phyloP scores from a whole-genome alignment of 2,329 filamentous ascomycete genomes.

The Bipolaris oryzae region DNA sequence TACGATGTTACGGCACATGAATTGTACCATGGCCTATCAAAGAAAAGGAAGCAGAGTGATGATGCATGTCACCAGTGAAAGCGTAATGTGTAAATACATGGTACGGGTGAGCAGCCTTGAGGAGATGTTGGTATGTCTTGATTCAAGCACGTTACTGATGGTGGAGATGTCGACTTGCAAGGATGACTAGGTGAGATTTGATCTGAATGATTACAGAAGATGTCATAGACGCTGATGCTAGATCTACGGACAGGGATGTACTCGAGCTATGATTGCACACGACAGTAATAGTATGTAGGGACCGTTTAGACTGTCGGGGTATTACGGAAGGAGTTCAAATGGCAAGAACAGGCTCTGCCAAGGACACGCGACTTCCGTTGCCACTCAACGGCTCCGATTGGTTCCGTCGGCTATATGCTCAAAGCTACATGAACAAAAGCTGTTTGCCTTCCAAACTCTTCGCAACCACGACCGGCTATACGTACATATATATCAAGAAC shows the following conservation, averaged over 20 bases:
- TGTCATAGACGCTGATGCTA: too few species aligned
- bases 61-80: neutral
- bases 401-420: slow-evolving; percentile 19
- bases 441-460: slow-evolving; percentile 3
- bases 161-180: too few species aligned
- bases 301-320: neutral
- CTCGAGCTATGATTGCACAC: too few species aligned
- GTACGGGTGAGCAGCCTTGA: neutral
- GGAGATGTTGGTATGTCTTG: too few species aligned
- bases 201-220: too few species aligned
- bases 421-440: slow-evolving; percentile 6
- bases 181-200: too few species aligned
- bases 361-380: slow-evolving; percentile 19
- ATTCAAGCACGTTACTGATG: too few species aligned
- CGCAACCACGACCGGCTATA: slow-evolving; percentile 3
- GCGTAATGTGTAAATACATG: neutral
- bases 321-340: neutral
- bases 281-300: too few species aligned
- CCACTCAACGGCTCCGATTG: slow-evolving; percentile 32
- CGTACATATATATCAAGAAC: neutral
- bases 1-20: slow-evolving; percentile 9
- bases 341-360: neutral
- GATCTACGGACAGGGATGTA: too few species aligned
- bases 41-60: neutral
- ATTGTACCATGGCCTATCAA: neutral